Percentiles rank a stretch among this genome's conserved stretches.
phyloP scores from a whole-genome alignment of 192 early-diverging fungal species.

The Podila clonocystis region DNA sequence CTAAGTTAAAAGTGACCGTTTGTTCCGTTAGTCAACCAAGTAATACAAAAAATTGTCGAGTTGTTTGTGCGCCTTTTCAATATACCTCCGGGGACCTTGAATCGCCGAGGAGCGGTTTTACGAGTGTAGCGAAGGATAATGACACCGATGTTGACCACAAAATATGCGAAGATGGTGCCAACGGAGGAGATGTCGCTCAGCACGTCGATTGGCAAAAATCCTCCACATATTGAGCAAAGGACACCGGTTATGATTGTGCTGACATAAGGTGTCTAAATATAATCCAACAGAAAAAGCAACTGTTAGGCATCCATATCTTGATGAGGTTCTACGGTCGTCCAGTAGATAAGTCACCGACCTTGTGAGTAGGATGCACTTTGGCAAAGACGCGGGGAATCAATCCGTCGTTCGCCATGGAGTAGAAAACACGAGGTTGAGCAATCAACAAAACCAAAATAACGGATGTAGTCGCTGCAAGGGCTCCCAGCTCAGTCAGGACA shows the following conservation, averaged over 20 bases:
- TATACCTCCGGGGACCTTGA: constrained; percentile 75
- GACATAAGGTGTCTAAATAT: constrained; percentile 77
- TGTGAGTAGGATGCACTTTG: constrained; percentile 70
- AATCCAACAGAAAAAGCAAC: background rate
- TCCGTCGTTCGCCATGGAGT: constrained; percentile 88
- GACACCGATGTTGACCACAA: constrained; percentile 82
- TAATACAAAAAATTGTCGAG: too few species aligned
- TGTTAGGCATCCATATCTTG: background rate
- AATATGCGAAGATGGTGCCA: constrained; percentile 88
- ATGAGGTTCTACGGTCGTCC: background rate
- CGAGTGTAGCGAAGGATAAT: constrained; percentile 81
- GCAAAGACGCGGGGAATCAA: constrained; percentile 74
- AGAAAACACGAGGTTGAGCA: constrained; percentile 89
- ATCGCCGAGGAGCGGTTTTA: constrained; percentile 72
- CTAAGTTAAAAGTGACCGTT: background rate
- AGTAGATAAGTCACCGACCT: constrained; percentile 4
- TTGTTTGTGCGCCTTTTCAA: background rate
- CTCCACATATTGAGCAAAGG: constrained; percentile 73
- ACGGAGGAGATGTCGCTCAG: constrained; percentile 88
- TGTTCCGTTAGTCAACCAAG: too few species aligned
- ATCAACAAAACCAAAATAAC: constrained; percentile 82
- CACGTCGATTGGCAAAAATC: constrained; percentile 83
- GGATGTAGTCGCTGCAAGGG: constrained; percentile 79
- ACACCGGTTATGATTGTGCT: constrained; percentile 74
- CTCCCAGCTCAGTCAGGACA: constrained; percentile 79